A percentile compares a stretch with the other conserved stretches of the same genome.
Evolutionary conservation across 257 asterid species (phyloP).

Genomic region (Datura wrightii): DNA sequence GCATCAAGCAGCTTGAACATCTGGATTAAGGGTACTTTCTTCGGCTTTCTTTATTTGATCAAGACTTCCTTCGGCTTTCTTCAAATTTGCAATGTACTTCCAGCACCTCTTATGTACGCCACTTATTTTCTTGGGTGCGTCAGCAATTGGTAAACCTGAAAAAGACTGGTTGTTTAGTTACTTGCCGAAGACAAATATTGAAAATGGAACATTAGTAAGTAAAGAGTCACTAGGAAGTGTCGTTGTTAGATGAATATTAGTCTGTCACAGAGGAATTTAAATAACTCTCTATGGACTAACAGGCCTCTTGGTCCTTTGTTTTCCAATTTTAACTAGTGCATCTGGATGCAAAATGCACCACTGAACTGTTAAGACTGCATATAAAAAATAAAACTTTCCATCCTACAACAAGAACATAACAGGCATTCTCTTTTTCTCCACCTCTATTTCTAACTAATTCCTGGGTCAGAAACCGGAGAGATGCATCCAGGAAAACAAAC

Average conservation of each 20-base stretch:
- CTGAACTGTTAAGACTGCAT: neutral
- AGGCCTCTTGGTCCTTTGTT: neutral
- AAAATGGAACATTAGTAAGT: neutral
- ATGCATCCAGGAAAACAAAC: neutral
- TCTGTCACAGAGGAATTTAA: neutral
- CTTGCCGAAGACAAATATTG: conserved; percentile 51
- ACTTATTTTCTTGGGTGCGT: conserved; percentile 90
- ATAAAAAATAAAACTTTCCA: neutral
- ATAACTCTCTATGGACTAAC: neutral
- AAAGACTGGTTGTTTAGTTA: neutral
- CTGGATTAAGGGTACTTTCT: conserved; percentile 48
- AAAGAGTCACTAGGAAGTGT: neutral
- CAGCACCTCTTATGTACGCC: conserved; percentile 98
- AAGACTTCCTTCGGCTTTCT: conserved; percentile 43
- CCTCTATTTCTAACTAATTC: neutral
- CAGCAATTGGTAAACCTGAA: conserved; percentile 55
- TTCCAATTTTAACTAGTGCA: neutral
- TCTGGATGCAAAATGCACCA: neutral
- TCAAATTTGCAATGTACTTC: conserved; percentile 65
- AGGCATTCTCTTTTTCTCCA: neutral
- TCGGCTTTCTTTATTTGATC: conserved; percentile 42
- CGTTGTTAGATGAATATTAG: neutral
- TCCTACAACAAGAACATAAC: neutral
- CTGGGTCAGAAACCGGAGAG: neutral
- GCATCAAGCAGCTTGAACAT: conserved; percentile 53